phyloP scores from a whole-genome alignment of 2,329 filamentous ascomycete species.

The Apiospora marii region DNA sequence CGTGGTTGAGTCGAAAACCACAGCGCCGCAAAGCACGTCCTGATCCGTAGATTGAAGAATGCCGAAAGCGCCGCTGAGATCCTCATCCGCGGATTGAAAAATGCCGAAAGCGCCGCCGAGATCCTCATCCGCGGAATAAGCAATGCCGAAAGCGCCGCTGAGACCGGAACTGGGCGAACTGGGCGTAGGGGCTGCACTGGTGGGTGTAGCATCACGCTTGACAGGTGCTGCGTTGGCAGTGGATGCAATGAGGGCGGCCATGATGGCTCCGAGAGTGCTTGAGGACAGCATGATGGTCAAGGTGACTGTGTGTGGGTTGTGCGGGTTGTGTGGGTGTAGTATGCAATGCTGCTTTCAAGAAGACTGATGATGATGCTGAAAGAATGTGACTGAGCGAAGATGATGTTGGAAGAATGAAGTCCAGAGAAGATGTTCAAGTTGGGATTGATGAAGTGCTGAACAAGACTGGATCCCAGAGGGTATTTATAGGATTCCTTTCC shows the following conservation, averaged over 20 bases:
- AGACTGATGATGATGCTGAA: not conserved
- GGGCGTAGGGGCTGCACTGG: not conserved
- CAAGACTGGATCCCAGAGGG: not conserved
- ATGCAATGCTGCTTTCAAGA: not conserved
- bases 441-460: not conserved
- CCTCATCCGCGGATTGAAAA: no score
- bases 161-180: not conserved
- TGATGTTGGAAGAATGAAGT: not conserved
- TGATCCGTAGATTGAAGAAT: no score
- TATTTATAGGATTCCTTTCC: not conserved
- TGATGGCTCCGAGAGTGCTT: slow-evolving; percentile 4
- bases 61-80: no score
- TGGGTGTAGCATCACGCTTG: not conserved
- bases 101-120: no score
- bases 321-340: not conserved
- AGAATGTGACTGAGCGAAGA: not conserved
- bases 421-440: slow-evolving; percentile 3
- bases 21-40: not conserved
- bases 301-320: not conserved
- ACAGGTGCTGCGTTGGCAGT: not conserved
- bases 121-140: no score
- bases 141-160: no score
- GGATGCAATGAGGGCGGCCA: not conserved
- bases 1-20: no score
- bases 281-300: not conserved